A percentile compares a stretch with the other conserved stretches of the same genome.
Evolutionary conservation across 2,329 filamentous ascomycete genomes (phyloP).

Genomic region (Talaromyces sp.): DNA sequence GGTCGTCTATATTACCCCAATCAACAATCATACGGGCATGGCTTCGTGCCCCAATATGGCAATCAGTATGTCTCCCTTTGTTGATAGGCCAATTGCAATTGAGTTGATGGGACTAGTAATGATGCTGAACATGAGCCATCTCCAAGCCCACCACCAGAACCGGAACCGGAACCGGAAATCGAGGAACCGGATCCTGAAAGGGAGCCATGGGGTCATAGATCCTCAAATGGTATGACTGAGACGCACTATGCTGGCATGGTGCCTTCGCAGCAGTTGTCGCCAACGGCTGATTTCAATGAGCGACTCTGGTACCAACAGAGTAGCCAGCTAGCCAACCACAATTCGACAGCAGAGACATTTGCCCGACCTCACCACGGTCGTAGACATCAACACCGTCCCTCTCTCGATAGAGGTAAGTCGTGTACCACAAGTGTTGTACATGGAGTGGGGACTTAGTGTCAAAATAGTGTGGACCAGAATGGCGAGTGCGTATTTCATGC

Average conservation of each 20-base stretch:
- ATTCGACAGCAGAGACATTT: not conserved
- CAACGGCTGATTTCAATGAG: not conserved
- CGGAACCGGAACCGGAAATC: not conserved
- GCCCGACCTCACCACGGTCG: not conserved
- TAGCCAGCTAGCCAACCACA: not conserved
- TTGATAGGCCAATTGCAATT: not conserved
- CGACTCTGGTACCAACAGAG: not conserved
- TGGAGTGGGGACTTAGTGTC: not conserved
- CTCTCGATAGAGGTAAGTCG: not conserved
- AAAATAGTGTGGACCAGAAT: not conserved
- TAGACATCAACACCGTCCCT: not conserved
- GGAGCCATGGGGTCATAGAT: not conserved
- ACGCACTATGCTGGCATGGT: not conserved
- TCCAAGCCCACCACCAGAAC: not conserved
- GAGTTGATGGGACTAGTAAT: not conserved
- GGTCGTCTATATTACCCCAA: not conserved
- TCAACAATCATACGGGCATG: not conserved
- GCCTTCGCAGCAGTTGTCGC: not conserved
- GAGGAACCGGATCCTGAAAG: not conserved
- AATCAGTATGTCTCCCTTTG: not conserved
- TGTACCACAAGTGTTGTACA: not conserved
- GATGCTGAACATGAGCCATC: not conserved
- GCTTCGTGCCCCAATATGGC: not conserved
- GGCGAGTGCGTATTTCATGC: not conserved
- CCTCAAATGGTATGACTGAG: conserved; percentile 4